Percentiles rank a stretch among this genome's conserved stretches.
These are phyloP conservation scores for Orobanche coerulescens DNA, from an alignment of 257 asterid species.

Conservation along the genomic window DNA sequence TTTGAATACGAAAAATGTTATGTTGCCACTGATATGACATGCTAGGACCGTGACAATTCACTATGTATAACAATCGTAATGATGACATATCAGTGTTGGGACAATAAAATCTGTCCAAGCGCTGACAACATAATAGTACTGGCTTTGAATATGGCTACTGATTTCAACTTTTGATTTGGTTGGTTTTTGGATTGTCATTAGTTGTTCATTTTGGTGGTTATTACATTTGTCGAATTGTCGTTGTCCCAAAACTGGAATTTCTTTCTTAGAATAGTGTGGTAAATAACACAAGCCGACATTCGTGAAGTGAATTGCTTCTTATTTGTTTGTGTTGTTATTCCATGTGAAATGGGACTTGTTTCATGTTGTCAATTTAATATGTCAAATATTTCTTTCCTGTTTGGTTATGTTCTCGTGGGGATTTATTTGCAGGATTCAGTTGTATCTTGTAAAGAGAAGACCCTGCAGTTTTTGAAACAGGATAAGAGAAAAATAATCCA, in stretches of 20 bases:
- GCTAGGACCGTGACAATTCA: too few relatives aligned
- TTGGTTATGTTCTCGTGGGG: background rate
- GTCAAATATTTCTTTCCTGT: background rate
- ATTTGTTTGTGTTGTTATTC: background rate
- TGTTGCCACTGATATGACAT: too few relatives aligned
- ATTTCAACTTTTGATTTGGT: background rate
- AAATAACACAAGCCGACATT: background rate
- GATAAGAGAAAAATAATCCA: constrained; percentile 17
- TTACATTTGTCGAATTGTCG: background rate
- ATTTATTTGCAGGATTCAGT: constrained; percentile 26
- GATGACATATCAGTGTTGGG: too few relatives aligned
- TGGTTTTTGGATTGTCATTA: constrained; percentile 1
- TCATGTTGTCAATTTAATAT: background rate
- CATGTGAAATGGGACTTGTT: background rate
- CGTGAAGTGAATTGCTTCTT: background rate
- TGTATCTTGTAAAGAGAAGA: constrained; percentile 24
- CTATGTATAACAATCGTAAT: too few relatives aligned
- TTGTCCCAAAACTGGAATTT: background rate
- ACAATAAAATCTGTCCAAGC: too few relatives aligned
- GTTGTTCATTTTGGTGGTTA: background rate
- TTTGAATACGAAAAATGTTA: too few relatives aligned
- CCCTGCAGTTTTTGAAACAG: constrained; percentile 23
- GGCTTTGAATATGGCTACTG: background rate
- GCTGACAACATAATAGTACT: too few relatives aligned
- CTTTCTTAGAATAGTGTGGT: background rate